These are phyloP conservation scores for Anthracocystis panici-leucophaei DNA, from an alignment of 1,284 basidiomycete genomes.

Conservation along the genomic window DNA sequence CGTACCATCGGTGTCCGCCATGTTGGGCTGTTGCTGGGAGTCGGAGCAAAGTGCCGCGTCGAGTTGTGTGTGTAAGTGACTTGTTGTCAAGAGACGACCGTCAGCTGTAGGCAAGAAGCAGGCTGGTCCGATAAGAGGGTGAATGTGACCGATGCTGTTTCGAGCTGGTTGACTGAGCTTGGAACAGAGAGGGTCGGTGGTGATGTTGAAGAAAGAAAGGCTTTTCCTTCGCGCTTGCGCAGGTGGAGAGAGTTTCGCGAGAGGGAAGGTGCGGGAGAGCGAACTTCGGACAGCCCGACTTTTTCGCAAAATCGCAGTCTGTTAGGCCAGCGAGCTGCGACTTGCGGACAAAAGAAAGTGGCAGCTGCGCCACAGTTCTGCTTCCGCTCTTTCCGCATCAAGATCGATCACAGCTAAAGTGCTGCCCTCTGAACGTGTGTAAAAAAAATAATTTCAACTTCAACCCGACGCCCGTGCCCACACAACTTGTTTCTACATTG, in stretches of 20 bases:
- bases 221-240: background rate
- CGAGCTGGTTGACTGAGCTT: conserved; percentile 1
- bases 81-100: conserved; percentile 2
- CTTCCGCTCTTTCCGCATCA: background rate
- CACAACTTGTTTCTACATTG: too few species aligned
- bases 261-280: background rate
- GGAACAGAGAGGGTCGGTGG: background rate
- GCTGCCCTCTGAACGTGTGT: background rate
- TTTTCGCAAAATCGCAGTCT: background rate
- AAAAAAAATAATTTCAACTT: too few species aligned
- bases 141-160: background rate
- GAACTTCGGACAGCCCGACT: conserved; percentile 20
- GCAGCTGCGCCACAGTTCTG: background rate
- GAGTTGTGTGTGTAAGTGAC: conserved; percentile 5
- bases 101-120: background rate
- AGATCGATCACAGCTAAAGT: conserved; percentile 22
- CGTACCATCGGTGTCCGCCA: conserved; percentile 65
- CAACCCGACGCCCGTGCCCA: too few species aligned
- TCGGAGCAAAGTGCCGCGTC: conserved; percentile 11
- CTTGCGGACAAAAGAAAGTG: too few species aligned
- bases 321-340: conserved; percentile 13
- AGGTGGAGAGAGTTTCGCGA: conserved; percentile 1
- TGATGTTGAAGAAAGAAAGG: background rate
- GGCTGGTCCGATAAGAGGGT: background rate
- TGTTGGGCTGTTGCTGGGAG: conserved; percentile 29